Evolutionary conservation across 345 rosid genomes (phyloP), one percentile per base, ranked within the genome.

Genomic region (Dipteronia dyeriana): DNA sequence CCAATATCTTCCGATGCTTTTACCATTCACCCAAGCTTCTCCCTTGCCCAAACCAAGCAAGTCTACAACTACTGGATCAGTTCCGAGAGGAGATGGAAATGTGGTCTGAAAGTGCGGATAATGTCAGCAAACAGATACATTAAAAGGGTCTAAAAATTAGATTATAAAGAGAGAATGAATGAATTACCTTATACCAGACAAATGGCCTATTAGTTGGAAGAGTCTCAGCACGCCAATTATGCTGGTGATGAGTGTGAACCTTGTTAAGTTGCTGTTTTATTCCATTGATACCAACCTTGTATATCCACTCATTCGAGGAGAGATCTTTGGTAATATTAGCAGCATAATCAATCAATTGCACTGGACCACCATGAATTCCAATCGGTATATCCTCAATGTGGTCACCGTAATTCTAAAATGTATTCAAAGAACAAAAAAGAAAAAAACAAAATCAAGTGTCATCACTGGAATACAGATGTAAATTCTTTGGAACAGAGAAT

Each of bases 1-100:
- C 97, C 98, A 94, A 77, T 85, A 90, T 8, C 97, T 83, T 5
- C 94, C 98, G 8, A 90, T 83, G 86, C 84, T 90, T 45, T 77
- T 75, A 23, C 95, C 97, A 16, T 92, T 94, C 23, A 92, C 84
- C 97, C 97, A 92, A 41, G 92, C 94, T 13, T 64, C 71, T 3
- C 98, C 98, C 75, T 92, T 94, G 26, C 97, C 92, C 51, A 91
- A 68, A 16, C 97, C 95, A 63, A 62, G 71, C 20, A 91, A 79
- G 86, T 93, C 95, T 41, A 90, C 87, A 9, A 90, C 90, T 29
- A 91, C 93, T 0, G 94, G 95, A 26, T 91, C 91, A 0, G 72
- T 79, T 2, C 95, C 95, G 25, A 79, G 3, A 5, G 92, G 93
- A 29, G 92, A 68, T 71, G 82, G 70, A 82, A 90, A 90, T 0